phyloP scores from a whole-genome alignment of 1,284 basidiomycete genomes.

The Cryptococcus wingfieldii region DNA sequence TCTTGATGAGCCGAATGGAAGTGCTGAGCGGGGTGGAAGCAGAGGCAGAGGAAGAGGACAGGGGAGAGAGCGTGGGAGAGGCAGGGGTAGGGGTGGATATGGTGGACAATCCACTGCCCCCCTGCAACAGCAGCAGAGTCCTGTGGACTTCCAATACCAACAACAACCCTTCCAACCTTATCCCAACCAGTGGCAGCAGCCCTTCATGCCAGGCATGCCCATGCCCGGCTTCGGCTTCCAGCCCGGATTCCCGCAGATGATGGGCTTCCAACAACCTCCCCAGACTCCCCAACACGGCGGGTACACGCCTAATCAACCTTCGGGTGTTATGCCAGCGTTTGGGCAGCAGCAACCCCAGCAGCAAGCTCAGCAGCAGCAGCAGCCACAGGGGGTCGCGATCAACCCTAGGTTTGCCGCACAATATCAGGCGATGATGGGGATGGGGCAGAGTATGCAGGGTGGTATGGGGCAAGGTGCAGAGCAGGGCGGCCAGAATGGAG shows the following conservation, averaged over 20 bases:
- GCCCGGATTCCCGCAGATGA: no score
- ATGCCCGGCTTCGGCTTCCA: no score
- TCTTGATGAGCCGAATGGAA: conserved; percentile 11
- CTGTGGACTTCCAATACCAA: not conserved
- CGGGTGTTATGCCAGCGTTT: not conserved
- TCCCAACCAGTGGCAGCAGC: not conserved
- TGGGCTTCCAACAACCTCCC: not conserved
- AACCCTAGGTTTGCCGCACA: conserved; percentile 45
- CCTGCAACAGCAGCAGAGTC: not conserved
- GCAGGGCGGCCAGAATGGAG: not conserved
- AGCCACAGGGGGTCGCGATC: conserved; percentile 32
- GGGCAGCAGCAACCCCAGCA: conserved; percentile 2
- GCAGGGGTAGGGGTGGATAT: conserved; percentile 16
- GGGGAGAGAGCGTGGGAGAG: conserved; percentile 30
- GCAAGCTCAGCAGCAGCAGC: not conserved
- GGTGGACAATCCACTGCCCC: not conserved
- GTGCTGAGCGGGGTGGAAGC: conserved; percentile 12
- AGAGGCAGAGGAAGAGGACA: conserved; percentile 21
- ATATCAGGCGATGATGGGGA: conserved; percentile 18
- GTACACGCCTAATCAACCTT: conserved; percentile 4
- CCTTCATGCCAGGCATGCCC: not conserved
- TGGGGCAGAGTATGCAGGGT: conserved; percentile 1
- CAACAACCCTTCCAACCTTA: not conserved
- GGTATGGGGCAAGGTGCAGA: not conserved
- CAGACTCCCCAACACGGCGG: not conserved